phyloP scores from a whole-genome alignment of 2,329 filamentous ascomycete species.

The Colletotrichum cordylinicola region DNA sequence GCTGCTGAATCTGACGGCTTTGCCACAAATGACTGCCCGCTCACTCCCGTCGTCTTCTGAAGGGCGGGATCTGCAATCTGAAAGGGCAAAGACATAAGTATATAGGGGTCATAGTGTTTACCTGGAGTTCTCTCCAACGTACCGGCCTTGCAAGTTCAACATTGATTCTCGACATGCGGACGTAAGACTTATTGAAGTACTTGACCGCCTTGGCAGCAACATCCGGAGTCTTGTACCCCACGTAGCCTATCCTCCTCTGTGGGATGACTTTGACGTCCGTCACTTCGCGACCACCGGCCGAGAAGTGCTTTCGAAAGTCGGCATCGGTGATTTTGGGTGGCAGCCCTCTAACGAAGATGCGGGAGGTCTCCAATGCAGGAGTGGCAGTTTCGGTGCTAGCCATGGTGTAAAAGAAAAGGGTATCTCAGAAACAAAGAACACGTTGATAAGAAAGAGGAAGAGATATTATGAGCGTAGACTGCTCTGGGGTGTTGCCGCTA shows the following conservation, averaged over 20 bases:
- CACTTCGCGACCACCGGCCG: slow-evolving; percentile 71
- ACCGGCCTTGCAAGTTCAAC: slow-evolving; percentile 84
- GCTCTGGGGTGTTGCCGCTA: slow-evolving; percentile 10
- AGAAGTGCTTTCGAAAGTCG: slow-evolving; percentile 89
- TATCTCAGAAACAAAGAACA: slow-evolving; percentile 17
- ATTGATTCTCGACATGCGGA: slow-evolving; percentile 92
- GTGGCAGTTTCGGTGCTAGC: slow-evolving; percentile 16
- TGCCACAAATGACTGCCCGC: background rate
- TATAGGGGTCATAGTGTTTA: background rate
- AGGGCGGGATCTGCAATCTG: slow-evolving; percentile 49
- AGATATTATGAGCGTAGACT: slow-evolving; percentile 9
- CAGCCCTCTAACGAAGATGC: slow-evolving; percentile 80
- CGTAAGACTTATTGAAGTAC: slow-evolving; percentile 95
- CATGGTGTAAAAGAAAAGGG: slow-evolving; percentile 25
- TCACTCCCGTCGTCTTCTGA: slow-evolving; percentile 26
- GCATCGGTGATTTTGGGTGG: slow-evolving; percentile 85
- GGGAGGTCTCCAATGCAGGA: slow-evolving; percentile 63
- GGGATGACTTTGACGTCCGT: slow-evolving; percentile 94
- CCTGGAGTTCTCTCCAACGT: background rate
- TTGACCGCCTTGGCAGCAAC: slow-evolving; percentile 84
- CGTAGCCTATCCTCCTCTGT: slow-evolving; percentile 90
- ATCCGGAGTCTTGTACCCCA: slow-evolving; percentile 86
- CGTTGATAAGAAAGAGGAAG: background rate
- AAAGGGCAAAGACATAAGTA: background rate
- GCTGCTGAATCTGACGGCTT: slow-evolving; percentile 17